phyloP scores from a whole-genome alignment of 1,139 yeast species.

The Blastobotrys illinoisensis region DNA sequence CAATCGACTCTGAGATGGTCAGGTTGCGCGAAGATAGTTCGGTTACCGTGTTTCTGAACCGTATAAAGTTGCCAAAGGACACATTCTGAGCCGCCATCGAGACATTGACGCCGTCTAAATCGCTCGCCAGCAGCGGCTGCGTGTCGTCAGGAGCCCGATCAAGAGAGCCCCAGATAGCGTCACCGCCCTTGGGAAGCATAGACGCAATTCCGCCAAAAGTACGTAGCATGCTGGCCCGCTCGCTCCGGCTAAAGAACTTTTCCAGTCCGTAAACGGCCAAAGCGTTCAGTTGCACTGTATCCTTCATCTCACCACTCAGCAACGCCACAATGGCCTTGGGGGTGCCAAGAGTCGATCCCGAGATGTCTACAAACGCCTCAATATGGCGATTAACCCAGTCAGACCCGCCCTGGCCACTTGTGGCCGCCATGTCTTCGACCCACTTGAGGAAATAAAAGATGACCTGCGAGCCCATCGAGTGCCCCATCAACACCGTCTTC shows the following conservation, averaged over 20 bases:
- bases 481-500: constrained; percentile 77
- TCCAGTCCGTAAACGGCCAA: constrained; percentile 92
- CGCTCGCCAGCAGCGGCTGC: constrained; percentile 14
- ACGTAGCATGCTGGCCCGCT: constrained; percentile 77
- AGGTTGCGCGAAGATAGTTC: constrained; percentile 46
- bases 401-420: constrained; percentile 82
- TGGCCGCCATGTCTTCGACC: constrained; percentile 83
- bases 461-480: constrained; percentile 95
- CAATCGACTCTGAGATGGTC: constrained; percentile 62
- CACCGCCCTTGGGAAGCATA: constrained; percentile 96
- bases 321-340: constrained; percentile 91
- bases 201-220: constrained; percentile 92
- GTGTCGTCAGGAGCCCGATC: constrained; percentile 50
- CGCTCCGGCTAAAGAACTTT: constrained; percentile 83
- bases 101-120: constrained; percentile 22
- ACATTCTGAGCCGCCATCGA: constrained; percentile 24
- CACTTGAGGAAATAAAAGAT: constrained; percentile 85
- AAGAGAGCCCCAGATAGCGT: constrained; percentile 74
- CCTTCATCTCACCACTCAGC: constrained; percentile 95
- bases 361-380: constrained; percentile 74
- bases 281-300: constrained; percentile 88
- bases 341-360: constrained; percentile 86
- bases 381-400: constrained; percentile 82
- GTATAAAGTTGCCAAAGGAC: constrained; percentile 71
- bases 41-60: constrained; percentile 48